Evolutionary conservation across 1,139 yeast genomes (phyloP).

Genomic region (Dujonia santamariae): DNA sequence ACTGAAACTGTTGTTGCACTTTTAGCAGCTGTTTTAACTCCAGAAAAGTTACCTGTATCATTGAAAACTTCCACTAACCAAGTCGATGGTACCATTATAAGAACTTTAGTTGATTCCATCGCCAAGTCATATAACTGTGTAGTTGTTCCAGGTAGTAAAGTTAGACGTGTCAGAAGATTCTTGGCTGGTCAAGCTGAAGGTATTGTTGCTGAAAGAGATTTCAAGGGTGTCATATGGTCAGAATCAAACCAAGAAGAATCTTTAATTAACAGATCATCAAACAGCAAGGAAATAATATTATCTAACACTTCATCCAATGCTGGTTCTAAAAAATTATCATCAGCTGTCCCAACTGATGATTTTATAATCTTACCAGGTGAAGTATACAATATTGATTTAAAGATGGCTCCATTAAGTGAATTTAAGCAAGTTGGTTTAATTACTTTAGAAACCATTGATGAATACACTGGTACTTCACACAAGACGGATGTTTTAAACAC

Average conservation of each 20-base stretch:
- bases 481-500: slow-evolving; percentile 49
- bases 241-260: slow-evolving; percentile 74
- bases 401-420: slow-evolving; percentile 66
- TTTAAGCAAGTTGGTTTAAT: slow-evolving; percentile 58
- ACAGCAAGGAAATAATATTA: slow-evolving; percentile 37
- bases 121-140: slow-evolving; percentile 79
- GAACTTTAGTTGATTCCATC: slow-evolving; percentile 74
- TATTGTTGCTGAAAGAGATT: slow-evolving; percentile 85
- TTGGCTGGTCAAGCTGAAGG: slow-evolving; percentile 95
- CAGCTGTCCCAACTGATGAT: slow-evolving; percentile 71
- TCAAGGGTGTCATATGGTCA: slow-evolving; percentile 91
- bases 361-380: slow-evolving; percentile 77
- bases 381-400: slow-evolving; percentile 80
- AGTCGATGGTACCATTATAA: slow-evolving; percentile 67
- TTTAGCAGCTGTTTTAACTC: slow-evolving; percentile 69
- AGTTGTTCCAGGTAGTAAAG: slow-evolving; percentile 89
- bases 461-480: slow-evolving; percentile 60
- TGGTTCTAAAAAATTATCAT: slow-evolving; percentile 13
- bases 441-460: slow-evolving; percentile 63
- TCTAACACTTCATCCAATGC: slow-evolving; percentile 27
- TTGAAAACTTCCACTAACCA: slow-evolving; percentile 27
- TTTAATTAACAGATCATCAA: slow-evolving; percentile 44
- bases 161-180: slow-evolving; percentile 87
- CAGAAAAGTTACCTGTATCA: slow-evolving; percentile 63
- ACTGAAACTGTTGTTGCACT: slow-evolving; percentile 76